Conservation (phyloP, 139 green algal species). For the Ostreobium quekettii region DNA sequence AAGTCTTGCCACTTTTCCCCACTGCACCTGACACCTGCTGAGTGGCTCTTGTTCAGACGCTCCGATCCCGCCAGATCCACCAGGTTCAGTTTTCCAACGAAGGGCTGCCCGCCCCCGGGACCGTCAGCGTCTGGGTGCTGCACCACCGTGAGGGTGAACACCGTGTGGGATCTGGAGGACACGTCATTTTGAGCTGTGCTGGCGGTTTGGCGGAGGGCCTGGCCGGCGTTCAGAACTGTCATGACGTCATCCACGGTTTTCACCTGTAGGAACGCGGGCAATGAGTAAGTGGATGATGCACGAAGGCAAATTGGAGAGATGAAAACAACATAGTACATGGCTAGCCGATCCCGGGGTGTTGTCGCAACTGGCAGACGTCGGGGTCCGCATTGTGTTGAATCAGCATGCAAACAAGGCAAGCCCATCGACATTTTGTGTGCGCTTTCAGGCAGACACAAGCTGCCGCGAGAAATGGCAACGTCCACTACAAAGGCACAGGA, state of each 20-base stretch:
- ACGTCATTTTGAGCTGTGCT: slow-evolving; percentile 28
- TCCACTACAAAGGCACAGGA: too few species aligned
- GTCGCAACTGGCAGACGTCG: too few species aligned
- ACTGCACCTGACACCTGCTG: neutral
- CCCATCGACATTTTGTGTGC: too few species aligned
- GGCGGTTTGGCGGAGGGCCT: slow-evolving; percentile 20
- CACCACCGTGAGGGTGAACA: slow-evolving; percentile 40
- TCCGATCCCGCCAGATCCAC: slow-evolving; percentile 47
- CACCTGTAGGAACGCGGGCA: slow-evolving; percentile 21
- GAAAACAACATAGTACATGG: too few species aligned
- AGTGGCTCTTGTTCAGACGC: slow-evolving; percentile 28
- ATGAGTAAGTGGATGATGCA: too few species aligned
- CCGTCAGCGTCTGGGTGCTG: slow-evolving; percentile 15
- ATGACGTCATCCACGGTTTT: slow-evolving; percentile 21
- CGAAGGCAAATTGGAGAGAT: too few species aligned
- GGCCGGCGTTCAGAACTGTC: slow-evolving; percentile 23
- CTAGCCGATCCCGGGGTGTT: too few species aligned
- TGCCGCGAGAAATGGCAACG: too few species aligned
- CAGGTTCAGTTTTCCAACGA: slow-evolving; percentile 39
- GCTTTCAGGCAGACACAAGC: too few species aligned
- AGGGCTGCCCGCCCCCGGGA: slow-evolving; percentile 22
- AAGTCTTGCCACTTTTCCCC: neutral
- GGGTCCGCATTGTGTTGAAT: too few species aligned
- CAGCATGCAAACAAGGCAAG: too few species aligned
- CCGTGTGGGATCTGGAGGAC: slow-evolving; percentile 38